Base-by-base conservation (phyloP, 2,329 filamentous ascomycete species). In the Coleophoma eucalyptorum region DNA sequence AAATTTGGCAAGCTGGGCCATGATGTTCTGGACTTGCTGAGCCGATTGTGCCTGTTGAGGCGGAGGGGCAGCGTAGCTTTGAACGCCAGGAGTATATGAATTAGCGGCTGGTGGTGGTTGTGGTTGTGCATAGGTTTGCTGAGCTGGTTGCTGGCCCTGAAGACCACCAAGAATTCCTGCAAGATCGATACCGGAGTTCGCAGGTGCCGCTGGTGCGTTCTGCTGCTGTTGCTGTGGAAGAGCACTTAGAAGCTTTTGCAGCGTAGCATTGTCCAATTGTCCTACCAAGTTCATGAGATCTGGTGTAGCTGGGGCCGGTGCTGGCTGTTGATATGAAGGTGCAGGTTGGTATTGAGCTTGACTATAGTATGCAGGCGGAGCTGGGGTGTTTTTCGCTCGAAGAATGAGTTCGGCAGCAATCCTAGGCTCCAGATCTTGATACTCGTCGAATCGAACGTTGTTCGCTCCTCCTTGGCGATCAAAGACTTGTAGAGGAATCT, bases 361-460 rank as follows among this genome's bases (percentile, higher is more conserved):
- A 58, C 62, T 53, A 26, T 26, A 26, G 60, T 71, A 65, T 62
- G 68, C 26, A 41, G 55, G 62, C 10, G 26, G 26, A 33, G 49
- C 50, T 62, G 66, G 57, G 55, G 67, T 55, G 58, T 69, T 50
- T 57, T 89, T 92, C 47, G 86, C 81, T 52, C 90, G 82, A 40
- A 86, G 67, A 51, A 96, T 87, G 15, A 97, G 81, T 59, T 95
- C 89, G 15, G 88, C 89, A 4, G 89, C 90, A 43, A 91, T 84
- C 5, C 74, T 69, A 0, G 91, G 88, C 34, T 95, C 87, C 2
- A 97, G 77, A 59, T 92, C 85, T 51, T 87, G 81, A 66, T 97
- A 97, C 65, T 95, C 87, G 60, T 96, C 89, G 65, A 90, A 97
- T 41, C 84, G 83, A 52, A 95, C 84, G 57, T 89, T 91, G 60